Evolutionary conservation across 2,329 filamentous ascomycete genomes (phyloP).

Genomic region (Fusarium sambucinum): DNA sequence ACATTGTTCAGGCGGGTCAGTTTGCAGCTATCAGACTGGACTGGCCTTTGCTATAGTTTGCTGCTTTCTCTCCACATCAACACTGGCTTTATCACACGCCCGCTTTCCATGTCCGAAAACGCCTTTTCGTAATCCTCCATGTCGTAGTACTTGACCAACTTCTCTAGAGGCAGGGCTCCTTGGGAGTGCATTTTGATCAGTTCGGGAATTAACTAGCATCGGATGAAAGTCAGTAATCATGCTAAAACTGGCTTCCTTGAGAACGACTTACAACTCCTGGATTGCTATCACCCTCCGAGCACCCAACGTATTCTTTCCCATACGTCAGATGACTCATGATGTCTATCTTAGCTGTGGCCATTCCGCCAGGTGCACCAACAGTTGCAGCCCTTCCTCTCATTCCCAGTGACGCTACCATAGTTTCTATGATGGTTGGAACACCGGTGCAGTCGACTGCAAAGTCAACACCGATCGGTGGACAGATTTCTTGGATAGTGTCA

Average conservation of each 20-base stretch:
- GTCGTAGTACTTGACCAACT: constrained; percentile 6
- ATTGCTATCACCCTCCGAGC: constrained; percentile 25
- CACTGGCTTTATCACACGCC: neutral
- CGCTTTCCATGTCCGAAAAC: constrained; percentile 8
- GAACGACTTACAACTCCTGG: neutral
- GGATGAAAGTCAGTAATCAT: neutral
- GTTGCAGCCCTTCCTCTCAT: constrained; percentile 27
- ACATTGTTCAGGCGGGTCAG: no score
- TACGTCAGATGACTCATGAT: constrained; percentile 22
- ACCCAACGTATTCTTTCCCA: constrained; percentile 34
- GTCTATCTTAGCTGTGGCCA: constrained; percentile 9
- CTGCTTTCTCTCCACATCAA: neutral
- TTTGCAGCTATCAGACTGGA: no score
- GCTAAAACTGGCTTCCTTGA: accelerated
- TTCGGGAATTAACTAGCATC: constrained; percentile 9
- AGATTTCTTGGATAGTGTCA: neutral
- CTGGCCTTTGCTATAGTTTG: no score
- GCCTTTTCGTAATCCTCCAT: constrained; percentile 5
- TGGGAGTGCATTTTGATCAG: constrained; percentile 14
- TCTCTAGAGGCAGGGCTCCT: constrained; percentile 4
- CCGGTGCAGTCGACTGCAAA: constrained; percentile 39
- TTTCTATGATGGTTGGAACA: constrained; percentile 20
- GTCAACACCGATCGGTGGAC: constrained; percentile 17
- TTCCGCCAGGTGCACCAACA: constrained; percentile 18
- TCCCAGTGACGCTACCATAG: constrained; percentile 14